Conservation (phyloP, 257 asterid species). For the Osmanthus fragrans region DNA sequence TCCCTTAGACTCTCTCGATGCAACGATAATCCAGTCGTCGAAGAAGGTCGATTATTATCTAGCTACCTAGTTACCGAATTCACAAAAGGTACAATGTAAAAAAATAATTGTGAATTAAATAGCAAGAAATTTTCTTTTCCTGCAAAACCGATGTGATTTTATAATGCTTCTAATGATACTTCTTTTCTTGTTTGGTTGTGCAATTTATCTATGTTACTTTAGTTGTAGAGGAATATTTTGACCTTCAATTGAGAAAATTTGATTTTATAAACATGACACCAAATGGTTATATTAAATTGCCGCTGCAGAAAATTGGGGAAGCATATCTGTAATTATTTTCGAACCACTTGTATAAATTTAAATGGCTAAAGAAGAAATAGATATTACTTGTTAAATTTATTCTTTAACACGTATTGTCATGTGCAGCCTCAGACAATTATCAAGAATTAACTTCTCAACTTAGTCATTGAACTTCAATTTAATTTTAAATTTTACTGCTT, state of each 20-base stretch:
- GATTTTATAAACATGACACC: neutral
- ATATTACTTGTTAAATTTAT: too few species aligned
- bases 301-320: too few species aligned
- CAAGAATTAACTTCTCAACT: too few species aligned
- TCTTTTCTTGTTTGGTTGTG: neutral
- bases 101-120: neutral
- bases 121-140: neutral
- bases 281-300: too few species aligned
- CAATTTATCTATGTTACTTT: neutral
- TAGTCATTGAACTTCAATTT: too few species aligned
- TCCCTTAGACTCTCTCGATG: slow-evolving; percentile 25
- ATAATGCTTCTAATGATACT: neutral
- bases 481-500: too few species aligned
- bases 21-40: slow-evolving; percentile 26
- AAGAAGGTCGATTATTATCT: neutral
- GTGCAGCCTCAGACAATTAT: too few species aligned
- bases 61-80: neutral
- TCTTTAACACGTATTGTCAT: too few species aligned
- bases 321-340: too few species aligned
- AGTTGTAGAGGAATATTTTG: neutral
- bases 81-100: neutral
- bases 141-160: neutral
- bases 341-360: too few species aligned
- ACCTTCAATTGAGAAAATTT: neutral
- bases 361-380: too few species aligned